Evolutionary conservation across 495 filamentous ascomycete genomes (phyloP).

Genomic region (Niebla homalea): DNA sequence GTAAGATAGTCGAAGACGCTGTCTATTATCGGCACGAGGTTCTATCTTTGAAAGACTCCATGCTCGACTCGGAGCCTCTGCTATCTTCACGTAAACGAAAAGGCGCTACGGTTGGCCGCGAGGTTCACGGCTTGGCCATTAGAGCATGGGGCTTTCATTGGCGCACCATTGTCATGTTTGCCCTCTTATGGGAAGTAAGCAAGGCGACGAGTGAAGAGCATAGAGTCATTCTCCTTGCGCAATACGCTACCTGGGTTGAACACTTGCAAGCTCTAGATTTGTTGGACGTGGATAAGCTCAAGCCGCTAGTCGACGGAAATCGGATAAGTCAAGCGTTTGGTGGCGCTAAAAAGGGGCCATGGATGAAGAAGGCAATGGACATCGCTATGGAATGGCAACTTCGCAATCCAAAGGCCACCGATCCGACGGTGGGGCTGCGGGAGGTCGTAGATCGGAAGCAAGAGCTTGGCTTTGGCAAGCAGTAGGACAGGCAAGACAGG

Average conservation of each 20-base stretch:
- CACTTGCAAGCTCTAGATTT: conserved; percentile 31
- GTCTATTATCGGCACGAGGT: conserved; percentile 48
- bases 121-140: conserved; percentile 60
- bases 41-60: conserved; percentile 39
- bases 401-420: conserved; percentile 51
- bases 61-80: conserved; percentile 23
- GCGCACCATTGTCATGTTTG: conserved; percentile 58
- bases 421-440: conserved; percentile 50
- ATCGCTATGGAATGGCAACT: conserved; percentile 75
- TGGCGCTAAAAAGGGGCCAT: conserved; percentile 51
- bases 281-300: conserved; percentile 33
- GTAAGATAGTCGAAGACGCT: conserved; percentile 49
- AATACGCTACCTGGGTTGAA: conserved; percentile 34
- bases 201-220: conserved; percentile 14
- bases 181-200: conserved; percentile 53
- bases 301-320: conserved; percentile 51
- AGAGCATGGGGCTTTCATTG: conserved; percentile 66
- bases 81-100: conserved; percentile 29
- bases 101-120: conserved; percentile 18
- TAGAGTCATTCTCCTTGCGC: conserved; percentile 20
- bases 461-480: conserved; percentile 30
- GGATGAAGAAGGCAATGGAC: conserved; percentile 63
- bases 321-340: conserved; percentile 47
- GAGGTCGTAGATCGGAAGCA: conserved; percentile 40
- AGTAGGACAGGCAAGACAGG: no score